A percentile compares a stretch with the other conserved stretches of the same genome.
Conservation (phyloP, 73 alveolate species). For the Paramecium sonneborni region DNA sequence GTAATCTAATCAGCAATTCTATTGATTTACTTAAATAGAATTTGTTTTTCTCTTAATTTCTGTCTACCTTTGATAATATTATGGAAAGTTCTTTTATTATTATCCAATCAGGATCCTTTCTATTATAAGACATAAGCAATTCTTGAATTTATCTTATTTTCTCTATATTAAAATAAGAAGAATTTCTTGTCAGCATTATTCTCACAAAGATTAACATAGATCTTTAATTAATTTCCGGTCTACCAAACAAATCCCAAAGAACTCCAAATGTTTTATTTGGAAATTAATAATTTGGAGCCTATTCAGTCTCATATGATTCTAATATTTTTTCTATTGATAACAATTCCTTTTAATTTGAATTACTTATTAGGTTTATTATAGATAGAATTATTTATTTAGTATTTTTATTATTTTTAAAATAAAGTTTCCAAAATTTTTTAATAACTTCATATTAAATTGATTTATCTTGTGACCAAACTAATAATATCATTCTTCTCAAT, state of each 20-base stretch:
- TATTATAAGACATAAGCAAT: not conserved
- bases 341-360: not conserved
- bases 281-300: not conserved
- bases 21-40: not conserved
- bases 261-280: not conserved
- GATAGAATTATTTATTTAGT: not conserved
- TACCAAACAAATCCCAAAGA: not conserved
- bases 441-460: not conserved
- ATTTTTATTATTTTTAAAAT: not conserved
- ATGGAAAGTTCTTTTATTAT: not conserved
- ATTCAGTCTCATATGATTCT: not conserved
- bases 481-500: conserved; percentile 1
- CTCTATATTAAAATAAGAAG: not conserved
- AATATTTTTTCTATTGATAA: not conserved
- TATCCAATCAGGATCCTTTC: conserved; percentile 12
- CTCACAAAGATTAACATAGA: not conserved
- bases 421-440: conserved; percentile 32
- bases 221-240: not conserved
- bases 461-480: conserved; percentile 42
- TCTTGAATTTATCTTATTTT: not conserved
- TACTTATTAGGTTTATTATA: not conserved
- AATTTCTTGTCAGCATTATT: not conserved
- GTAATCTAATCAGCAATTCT: not conserved
- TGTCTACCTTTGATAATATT: not conserved
- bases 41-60: not conserved